These are phyloP conservation scores for Cinnamomum micranthum DNA, from an alignment of 164 flowering plant species.

Conservation along the genomic window DNA sequence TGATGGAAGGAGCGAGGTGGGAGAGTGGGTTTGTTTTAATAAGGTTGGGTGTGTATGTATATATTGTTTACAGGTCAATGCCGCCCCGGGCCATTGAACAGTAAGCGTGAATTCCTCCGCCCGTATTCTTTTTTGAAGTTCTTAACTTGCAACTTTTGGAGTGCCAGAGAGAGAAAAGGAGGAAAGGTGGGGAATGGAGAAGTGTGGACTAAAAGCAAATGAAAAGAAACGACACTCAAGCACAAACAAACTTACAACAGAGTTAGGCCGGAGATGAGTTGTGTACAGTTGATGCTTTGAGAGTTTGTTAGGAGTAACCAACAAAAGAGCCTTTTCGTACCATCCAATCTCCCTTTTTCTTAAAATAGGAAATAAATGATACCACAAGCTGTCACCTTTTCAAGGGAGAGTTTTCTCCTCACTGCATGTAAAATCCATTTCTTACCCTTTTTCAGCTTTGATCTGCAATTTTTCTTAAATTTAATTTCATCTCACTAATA, in stretches of 20 bases:
- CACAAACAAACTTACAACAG: not conserved
- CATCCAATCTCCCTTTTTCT: no score
- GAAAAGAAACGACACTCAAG: not conserved
- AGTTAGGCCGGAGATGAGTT: slow-evolving; percentile 8
- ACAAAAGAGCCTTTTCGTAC: no score
- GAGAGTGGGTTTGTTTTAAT: slow-evolving; percentile 22
- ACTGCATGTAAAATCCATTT: no score
- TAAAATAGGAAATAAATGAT: no score
- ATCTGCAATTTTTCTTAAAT: no score
- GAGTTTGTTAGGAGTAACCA: not conserved
- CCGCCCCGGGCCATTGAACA: slow-evolving; percentile 26
- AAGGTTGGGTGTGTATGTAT: slow-evolving; percentile 1
- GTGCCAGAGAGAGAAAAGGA: not conserved
- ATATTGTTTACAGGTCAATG: slow-evolving; percentile 22
- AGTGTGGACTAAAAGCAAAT: slow-evolving; percentile 13
- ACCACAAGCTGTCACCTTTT: no score
- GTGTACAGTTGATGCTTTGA: not conserved
- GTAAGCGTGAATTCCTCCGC: slow-evolving; percentile 35
- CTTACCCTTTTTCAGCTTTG: no score
- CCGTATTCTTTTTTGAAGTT: slow-evolving; percentile 16
- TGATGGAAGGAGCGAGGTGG: slow-evolving; percentile 19
- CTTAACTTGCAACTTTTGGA: no score
- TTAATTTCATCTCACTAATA: no score
- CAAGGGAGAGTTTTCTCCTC: no score
- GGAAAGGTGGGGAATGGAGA: not conserved